phyloP scores from a whole-genome alignment of 2,329 filamentous ascomycete species.

The Didymella pomorum region DNA sequence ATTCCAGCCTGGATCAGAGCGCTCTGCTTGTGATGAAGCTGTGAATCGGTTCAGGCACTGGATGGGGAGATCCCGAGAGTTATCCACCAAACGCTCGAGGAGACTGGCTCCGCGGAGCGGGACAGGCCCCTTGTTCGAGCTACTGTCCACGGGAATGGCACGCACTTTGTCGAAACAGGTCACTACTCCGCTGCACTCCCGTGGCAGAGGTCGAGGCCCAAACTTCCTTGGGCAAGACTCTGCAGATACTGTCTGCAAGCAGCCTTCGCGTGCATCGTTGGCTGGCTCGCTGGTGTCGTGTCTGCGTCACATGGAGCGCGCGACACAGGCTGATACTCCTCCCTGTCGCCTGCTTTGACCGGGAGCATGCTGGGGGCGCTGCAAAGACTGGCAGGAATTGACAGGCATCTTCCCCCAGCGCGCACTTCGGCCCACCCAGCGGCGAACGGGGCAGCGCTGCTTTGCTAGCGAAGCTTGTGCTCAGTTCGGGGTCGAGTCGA shows the following conservation, averaged over 20 bases:
- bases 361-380: slow-evolving; percentile 1
- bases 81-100: slow-evolving; percentile 15
- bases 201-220: slow-evolving; percentile 26
- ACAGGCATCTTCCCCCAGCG: slow-evolving; percentile 19
- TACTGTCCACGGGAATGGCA: slow-evolving; percentile 24
- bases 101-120: slow-evolving; percentile 20
- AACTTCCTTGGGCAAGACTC: slow-evolving; percentile 17
- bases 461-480: slow-evolving; percentile 38
- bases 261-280: slow-evolving; percentile 23
- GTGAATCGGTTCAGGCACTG: slow-evolving; percentile 4
- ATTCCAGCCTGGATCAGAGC: neutral
- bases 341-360: slow-evolving; percentile 10
- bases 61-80: slow-evolving; percentile 6
- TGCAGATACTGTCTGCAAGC: slow-evolving; percentile 26
- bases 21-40: neutral
- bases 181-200: slow-evolving; percentile 20
- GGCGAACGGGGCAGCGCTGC: slow-evolving; percentile 33
- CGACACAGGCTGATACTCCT: neutral
- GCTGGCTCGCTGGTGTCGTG: slow-evolving; percentile 20
- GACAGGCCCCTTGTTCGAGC: slow-evolving; percentile 13
- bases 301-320: slow-evolving; percentile 18
- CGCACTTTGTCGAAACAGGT: slow-evolving; percentile 18
- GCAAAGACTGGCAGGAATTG: slow-evolving; percentile 2
- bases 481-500: slow-evolving; percentile 35
- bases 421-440: slow-evolving; percentile 26